Conservation (phyloP, 306 rosid genomes). For the Cicer bijugum region DNA sequence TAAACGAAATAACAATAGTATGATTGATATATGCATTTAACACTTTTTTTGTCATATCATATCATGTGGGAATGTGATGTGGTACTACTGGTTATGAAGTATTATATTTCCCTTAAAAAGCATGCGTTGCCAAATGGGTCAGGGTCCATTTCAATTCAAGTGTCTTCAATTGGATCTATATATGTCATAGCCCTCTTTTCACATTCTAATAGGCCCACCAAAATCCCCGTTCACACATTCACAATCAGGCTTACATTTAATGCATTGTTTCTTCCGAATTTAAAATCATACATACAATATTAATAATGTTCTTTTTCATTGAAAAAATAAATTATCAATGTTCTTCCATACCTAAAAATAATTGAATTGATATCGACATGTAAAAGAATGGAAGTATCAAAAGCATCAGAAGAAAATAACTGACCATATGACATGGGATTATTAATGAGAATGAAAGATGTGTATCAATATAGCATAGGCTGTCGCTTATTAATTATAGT, state of each 20-base stretch:
- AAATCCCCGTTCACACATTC: conserved; percentile 42
- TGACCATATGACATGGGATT: conserved; percentile 25
- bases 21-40: neutral
- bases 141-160: conserved; percentile 41
- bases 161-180: conserved; percentile 33
- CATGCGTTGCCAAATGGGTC: conserved; percentile 11
- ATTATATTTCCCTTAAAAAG: neutral
- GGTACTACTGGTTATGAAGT: neutral
- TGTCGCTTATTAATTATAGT: conserved; percentile 7
- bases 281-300: too few species aligned
- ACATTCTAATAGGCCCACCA: conserved; percentile 42
- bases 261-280: neutral
- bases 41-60: conserved; percentile 22
- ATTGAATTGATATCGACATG: conserved; percentile 30
- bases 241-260: neutral
- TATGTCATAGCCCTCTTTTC: neutral
- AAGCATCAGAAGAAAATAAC: neutral
- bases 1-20: too few species aligned
- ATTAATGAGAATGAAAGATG: neutral
- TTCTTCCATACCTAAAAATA: conserved; percentile 11
- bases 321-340: too few species aligned
- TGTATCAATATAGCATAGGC: conserved; percentile 31
- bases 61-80: conserved; percentile 1
- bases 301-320: too few species aligned
- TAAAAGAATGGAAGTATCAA: neutral